These are phyloP conservation scores for Chlamydomonas sp. DNA, from an alignment of 139 green algal genomes.

Conservation along the genomic window DNA sequence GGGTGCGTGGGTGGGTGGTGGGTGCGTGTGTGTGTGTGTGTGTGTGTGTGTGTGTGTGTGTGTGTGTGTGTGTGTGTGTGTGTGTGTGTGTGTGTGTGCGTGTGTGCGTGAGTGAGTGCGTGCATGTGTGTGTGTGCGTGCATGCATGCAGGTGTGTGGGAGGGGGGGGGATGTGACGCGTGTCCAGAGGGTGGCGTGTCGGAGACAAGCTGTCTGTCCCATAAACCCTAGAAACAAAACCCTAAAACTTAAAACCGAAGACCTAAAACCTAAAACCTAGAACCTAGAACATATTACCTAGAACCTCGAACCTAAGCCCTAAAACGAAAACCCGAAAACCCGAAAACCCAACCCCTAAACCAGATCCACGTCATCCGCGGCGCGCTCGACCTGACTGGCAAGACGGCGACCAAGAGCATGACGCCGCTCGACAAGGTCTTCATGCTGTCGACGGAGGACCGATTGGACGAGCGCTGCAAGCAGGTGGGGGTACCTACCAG, in stretches of 20 bases:
- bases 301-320: not conserved
- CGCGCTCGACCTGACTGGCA: constrained; percentile 81
- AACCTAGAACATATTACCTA: not conserved
- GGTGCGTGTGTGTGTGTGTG: no score
- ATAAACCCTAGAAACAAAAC: not conserved
- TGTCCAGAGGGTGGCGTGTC: not conserved
- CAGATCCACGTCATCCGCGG: constrained; percentile 57
- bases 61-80: no score
- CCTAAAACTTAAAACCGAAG: no score
- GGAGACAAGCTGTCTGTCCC: not conserved
- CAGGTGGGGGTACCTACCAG: no score
- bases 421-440: constrained; percentile 81
- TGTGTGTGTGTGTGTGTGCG: no score
- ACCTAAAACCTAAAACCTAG: not conserved
- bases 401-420: constrained; percentile 66
- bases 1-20: no score
- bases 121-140: no score
- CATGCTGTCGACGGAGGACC: constrained; percentile 38
- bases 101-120: no score
- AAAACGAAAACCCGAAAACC: not conserved
- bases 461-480: constrained; percentile 58
- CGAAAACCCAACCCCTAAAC: not conserved
- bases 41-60: no score
- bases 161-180: no score
- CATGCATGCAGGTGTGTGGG: no score